Base-by-base conservation (phyloP, 2,329 filamentous ascomycete species). In the Dryadomyces quercivorus region DNA sequence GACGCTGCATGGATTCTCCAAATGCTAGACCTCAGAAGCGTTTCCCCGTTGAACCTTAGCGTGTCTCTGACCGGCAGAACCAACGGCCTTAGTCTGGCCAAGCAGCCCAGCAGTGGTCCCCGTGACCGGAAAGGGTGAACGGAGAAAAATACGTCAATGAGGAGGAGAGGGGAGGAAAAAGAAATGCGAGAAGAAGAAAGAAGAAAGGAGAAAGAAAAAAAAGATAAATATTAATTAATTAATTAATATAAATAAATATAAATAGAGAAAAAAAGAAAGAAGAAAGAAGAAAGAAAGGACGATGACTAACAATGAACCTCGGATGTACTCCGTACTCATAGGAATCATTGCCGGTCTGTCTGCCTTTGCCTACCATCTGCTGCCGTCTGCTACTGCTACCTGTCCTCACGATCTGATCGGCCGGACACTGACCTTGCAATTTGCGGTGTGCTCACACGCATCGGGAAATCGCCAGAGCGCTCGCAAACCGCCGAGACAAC, bases 91-190 rank as follows among this genome's bases (percentile, higher is more conserved):
- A 34, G 26, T 31, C 34, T 26, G 9, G 36, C 20, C 49, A 36
- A 46, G 21, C 26, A 31, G 26, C 26, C 26, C 26, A 31, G 26
- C 26, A 31, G 26, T 31, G 26, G 36, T 16, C 10, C 36, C 36
- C 36, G 36, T 40, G 36, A 40, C 36, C 36, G 36, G 36, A 7
- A 44, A 45, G 50, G 50, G 42, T 52, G 50, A 52, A 52, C 50
- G 50, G 50, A 52, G 21, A 51, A 34, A 34, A 51, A 44, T 31
- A 31, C 26, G 26, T 31, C 26, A 31, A 31, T 31, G 26, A 31
- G 8, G 8, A 8, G 26, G 26, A 20, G 2, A 8, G 8, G 26
- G 7, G 18, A 45, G n/a, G n/a, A 15, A 42, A 42, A 42, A 42
- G n/a, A 42, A 42, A 42, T 5, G 38, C 12, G n/a, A 42, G 15